phyloP scores from a whole-genome alignment of 192 early-diverging fungal genomes.

The Podila clonocystis region DNA sequence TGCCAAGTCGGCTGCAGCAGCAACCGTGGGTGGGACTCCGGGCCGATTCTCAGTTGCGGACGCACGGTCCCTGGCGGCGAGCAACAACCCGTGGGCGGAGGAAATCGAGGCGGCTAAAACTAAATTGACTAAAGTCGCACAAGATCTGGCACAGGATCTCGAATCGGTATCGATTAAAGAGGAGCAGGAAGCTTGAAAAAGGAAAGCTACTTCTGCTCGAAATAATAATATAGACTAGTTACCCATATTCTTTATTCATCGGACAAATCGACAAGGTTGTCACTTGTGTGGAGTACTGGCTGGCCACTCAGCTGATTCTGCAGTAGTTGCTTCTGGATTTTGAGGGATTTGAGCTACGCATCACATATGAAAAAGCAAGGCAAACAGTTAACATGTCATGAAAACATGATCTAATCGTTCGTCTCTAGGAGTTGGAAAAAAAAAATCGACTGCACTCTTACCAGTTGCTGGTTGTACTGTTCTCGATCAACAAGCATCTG shows the following conservation, averaged over 20 bases:
- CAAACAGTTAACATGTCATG: not conserved
- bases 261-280: constrained; percentile 28
- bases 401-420: too few species aligned
- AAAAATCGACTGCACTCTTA: too few species aligned
- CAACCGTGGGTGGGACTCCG: not conserved
- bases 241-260: not conserved
- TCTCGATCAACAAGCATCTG: constrained; percentile 48
- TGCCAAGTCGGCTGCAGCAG: not conserved
- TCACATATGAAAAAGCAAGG: not conserved
- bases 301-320: constrained; percentile 20
- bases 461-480: constrained; percentile 45
- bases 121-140: constrained; percentile 1
- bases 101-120: constrained; percentile 33
- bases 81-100: constrained; percentile 43
- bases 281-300: not conserved
- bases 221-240: not conserved
- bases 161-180: constrained; percentile 6
- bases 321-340: constrained; percentile 18
- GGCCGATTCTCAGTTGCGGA: constrained; percentile 41
- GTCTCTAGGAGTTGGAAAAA: too few species aligned
- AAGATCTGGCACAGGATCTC: constrained; percentile 1
- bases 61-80: constrained; percentile 32
- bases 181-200: not conserved
- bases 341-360: constrained; percentile 24
- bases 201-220: not conserved